Conservation (phyloP, 805 yeast species). For the Zygoascus biomembranicola region DNA sequence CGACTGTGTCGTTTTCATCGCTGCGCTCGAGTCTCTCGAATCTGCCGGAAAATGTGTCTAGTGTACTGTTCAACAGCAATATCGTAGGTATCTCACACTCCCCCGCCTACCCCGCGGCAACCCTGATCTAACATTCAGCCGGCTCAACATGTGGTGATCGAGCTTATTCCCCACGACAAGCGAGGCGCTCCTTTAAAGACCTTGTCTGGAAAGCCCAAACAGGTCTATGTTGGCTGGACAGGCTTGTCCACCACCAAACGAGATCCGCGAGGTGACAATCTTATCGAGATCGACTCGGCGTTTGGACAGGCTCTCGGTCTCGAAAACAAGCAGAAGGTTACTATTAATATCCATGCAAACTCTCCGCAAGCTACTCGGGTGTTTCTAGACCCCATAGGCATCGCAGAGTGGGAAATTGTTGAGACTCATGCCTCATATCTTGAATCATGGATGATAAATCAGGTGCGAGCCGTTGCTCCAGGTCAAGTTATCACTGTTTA, state of each 20-base stretch:
- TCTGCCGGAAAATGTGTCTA: constrained; percentile 42
- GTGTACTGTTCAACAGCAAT: constrained; percentile 41
- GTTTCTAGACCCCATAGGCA: constrained; percentile 66
- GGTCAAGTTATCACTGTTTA: constrained; percentile 58
- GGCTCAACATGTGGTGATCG: constrained; percentile 51
- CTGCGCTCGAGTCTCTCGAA: constrained; percentile 44
- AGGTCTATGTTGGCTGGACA: constrained; percentile 55
- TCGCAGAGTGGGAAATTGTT: constrained; percentile 85
- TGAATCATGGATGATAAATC: constrained; percentile 67
- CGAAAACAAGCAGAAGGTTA: constrained; percentile 34
- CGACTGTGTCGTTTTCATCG: constrained; percentile 30
- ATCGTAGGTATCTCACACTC: constrained; percentile 30
- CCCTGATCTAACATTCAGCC: constrained; percentile 17
- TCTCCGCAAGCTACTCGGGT: constrained; percentile 51
- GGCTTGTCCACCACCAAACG: constrained; percentile 38
- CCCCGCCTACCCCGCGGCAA: background rate
- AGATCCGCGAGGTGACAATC: constrained; percentile 7
- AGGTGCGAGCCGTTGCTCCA: constrained; percentile 64
- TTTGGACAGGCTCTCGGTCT: constrained; percentile 49
- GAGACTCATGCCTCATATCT: constrained; percentile 72
- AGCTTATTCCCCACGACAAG: constrained; percentile 30
- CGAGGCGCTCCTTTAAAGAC: constrained; percentile 11
- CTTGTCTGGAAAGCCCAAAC: constrained; percentile 12
- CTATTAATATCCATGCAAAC: constrained; percentile 40
- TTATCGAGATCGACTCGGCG: constrained; percentile 57